Base-by-base conservation (phyloP, 495 filamentous ascomycete species). In the Tuber indicum region DNA sequence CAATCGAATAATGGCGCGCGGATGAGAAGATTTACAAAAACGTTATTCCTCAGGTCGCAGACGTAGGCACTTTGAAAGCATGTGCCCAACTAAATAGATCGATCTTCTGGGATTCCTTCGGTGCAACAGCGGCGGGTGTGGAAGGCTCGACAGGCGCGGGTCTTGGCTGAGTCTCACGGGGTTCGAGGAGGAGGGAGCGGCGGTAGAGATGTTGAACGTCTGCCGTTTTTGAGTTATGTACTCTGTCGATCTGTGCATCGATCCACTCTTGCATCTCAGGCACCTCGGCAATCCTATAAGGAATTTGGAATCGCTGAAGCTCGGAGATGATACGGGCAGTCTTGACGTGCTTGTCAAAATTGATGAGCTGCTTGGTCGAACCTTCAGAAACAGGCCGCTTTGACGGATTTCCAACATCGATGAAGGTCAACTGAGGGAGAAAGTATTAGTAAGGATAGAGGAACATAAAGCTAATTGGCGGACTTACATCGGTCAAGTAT, bases 331-430 rank as follows among this genome's bases (percentile, higher is more conserved):
- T 94, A 82, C 92, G 92, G 12, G 96, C 95, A 4, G 94, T 98
- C 83, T 93, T 93, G 83, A 91, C 91, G 83, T 98, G 92, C 85
- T 98, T 99, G 87, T 98, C 96, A 78, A 97, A 99, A 85, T 99
- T 99, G 88, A 99, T 94, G 26, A 98, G 85, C 84, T 75, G 87
- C 82, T 76, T 90, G 80, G 83, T 85, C 81, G 77, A 87, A 82
- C 86, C 84, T 10, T 84, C 77, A 12, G 89, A 88, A 8, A 91
- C 86, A 74, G 90, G 88, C 78, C 91, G 90, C 45, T 87, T 92
- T 10, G 92, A 89, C 71, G 92, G 92, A 85, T 99, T 99, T 76
- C 96, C 96, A 76, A 93, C 92, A 83, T 99, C 94, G 36, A 97
- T 91, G 80, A 94, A 93, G 14, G 91, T 93, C 47, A 94, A 87